Evolutionary conservation across 2,329 filamentous ascomycete genomes (phyloP).

Genomic region (Boeremia exigua): DNA sequence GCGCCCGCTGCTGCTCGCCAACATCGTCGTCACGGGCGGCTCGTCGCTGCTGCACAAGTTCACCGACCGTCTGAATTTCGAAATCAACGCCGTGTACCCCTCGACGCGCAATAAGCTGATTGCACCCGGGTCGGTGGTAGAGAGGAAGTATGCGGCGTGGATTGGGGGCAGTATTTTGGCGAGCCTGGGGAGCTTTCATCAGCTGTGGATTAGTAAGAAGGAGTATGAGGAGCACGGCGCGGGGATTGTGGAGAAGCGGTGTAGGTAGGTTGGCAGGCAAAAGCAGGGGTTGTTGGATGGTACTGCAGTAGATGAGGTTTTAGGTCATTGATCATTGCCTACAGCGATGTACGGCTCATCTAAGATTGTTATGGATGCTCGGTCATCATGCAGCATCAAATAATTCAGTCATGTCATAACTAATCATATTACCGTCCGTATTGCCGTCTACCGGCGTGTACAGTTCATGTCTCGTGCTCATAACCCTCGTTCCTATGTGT

Average conservation of each 20-base stretch:
- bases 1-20: slow-evolving; percentile 79
- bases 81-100: slow-evolving; percentile 82
- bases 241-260: slow-evolving; percentile 92
- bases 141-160: slow-evolving; percentile 92
- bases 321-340: too few species aligned
- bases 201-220: slow-evolving; percentile 98
- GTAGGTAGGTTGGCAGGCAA: slow-evolving; percentile 66
- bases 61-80: slow-evolving; percentile 85
- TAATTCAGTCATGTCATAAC: neutral
- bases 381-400: too few species aligned
- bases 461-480: slow-evolving; percentile 9
- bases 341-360: too few species aligned
- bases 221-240: slow-evolving; percentile 96
- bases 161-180: slow-evolving; percentile 95
- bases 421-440: too few species aligned
- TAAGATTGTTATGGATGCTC: too few species aligned
- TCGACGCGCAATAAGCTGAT: slow-evolving; percentile 87
- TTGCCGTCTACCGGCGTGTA: slow-evolving; percentile 13
- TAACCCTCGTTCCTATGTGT: slow-evolving; percentile 45
- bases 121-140: slow-evolving; percentile 82
- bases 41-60: slow-evolving; percentile 88
- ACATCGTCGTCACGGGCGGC: slow-evolving; percentile 92
- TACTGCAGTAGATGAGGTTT: too few species aligned
- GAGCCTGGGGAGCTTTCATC: slow-evolving; percentile 95
- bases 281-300: too few species aligned